Base-by-base conservation (phyloP, 148 eudicot genomes). In the Vaccinium macrocarpon region DNA sequence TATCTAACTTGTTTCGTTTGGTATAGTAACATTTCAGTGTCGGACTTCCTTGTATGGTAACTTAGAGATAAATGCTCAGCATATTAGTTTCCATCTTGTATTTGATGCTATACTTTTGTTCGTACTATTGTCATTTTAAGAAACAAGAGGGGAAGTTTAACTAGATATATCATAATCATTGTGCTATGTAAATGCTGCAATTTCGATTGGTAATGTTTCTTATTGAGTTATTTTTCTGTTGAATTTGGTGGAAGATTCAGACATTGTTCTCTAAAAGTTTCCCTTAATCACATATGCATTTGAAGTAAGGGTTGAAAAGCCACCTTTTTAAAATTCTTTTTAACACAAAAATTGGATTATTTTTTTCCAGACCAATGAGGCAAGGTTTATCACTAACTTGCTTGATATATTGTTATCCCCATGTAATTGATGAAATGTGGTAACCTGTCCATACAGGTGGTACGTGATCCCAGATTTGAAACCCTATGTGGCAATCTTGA, bases 381-480 rank as follows among this genome's bases (percentile, higher is more conserved):
- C 57, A 50, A 68, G 15, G 9, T 10, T 77, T 51, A 12, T 27
- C 51, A 23, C 8, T 77, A 25, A 50, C 29, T 23, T 32, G 48
- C 55, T 82, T 56, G 35, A 9, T 8, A 53, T 51, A 56, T 49
- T 84, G 25, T 52, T 50, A 50, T 23, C 38, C 6, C 80, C 32
- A 18, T 75, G 16, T 50, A 4, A 55, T 25, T 32, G 18, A 8
- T 56, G 62, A 52, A 57, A 52, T 16, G 51, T 56, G 66, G 56
- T 51, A 50, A 52, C 38, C 32, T 82, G 38, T 53, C 42, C 6
- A 78, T 78, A 85, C 92, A 96, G 98, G 93, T 91, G 81, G 86
- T 81, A 55, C 95, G 97, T 32, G 99, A 95, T 80, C 99, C 99
- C 76, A 96, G 99, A 46, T 97, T 97, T 90, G 98, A 97, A 86